Evolutionary conservation across 345 rosid genomes (phyloP), one percentile per base, ranked within the genome.

Genomic region (Rhodomyrtus tomentosa): DNA sequence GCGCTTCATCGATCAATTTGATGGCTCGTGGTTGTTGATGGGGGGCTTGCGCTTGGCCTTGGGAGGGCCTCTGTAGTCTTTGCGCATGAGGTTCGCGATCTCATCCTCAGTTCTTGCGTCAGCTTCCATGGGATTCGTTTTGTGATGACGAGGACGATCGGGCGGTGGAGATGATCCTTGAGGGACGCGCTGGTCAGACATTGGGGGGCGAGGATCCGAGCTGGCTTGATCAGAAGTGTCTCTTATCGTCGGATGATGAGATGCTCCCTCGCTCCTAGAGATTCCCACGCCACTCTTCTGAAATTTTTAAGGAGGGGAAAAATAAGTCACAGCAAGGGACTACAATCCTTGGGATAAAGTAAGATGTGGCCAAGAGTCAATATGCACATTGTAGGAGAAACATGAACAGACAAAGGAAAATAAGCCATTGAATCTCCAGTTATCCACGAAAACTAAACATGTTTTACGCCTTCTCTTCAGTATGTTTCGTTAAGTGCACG

Each of bases 1-100:
- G 9, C 18, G 32, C 51, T 73, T 13, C 11, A 4, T 83, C 4
- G 42, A 55, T 82, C 82, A 85, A 80, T 83, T 58, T 25, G 42
- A 55, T 53, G 87, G 85, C 79, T 83, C 58, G 38, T 50, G 51
- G 52, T 86, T 86, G 85, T 86, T 83, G 53, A 86, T 86, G 38
- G 87, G 87, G 16, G 87, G 87, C 87, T 86, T 86, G 29, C 87
- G 80, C 49, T 4, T 83, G 81, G 52, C 85, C 80, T 76, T 82
- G 58, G 86, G 86, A 12, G 86, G 83, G 1, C 87, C 85, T 50
- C 80, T 48, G 83, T 86, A 86, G 42, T 86, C 87, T 50, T 25
- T 79, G 21, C 15, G 82, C 74, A 86, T 62, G 18, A 86, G 79
- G 52, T 76, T 83, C 20, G 50, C 83, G 7, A 83, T 74, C 84